A percentile compares a stretch with the other conserved stretches of the same genome.
These are phyloP conservation scores for Triticum urartu DNA, from an alignment of 176 grass and related monocot species.

Conservation along the genomic window DNA sequence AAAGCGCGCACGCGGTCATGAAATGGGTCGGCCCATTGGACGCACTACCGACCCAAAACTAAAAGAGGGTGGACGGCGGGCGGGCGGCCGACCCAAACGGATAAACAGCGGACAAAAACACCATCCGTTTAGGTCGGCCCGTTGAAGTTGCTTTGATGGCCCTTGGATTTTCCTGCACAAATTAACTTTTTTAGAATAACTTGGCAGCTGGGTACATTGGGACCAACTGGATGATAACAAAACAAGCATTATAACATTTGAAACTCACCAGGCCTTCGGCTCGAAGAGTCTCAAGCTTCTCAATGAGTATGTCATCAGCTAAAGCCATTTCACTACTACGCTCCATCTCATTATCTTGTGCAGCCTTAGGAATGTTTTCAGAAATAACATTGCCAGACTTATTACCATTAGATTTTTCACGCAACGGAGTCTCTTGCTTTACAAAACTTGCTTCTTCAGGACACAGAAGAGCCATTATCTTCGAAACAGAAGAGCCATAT, in stretches of 20 bases:
- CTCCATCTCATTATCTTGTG: background rate
- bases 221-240: background rate
- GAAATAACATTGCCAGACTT: background rate
- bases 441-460: constrained; percentile 3
- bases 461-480: constrained; percentile 38
- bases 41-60: too few species aligned
- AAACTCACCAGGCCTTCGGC: constrained; percentile 37
- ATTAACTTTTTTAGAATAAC: background rate
- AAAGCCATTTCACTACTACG: background rate
- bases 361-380: background rate
- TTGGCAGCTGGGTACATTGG: background rate
- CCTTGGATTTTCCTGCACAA: constrained; percentile 36
- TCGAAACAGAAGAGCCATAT: constrained; percentile 29
- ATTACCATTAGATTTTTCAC: background rate
- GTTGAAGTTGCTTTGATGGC: background rate
- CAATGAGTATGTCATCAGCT: background rate
- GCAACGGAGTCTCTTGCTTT: background rate
- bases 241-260: background rate
- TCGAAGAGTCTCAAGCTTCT: constrained; percentile 46
- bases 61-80: too few species aligned
- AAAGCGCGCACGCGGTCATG: too few species aligned
- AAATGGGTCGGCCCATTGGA: too few species aligned
- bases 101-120: too few species aligned
- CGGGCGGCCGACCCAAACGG: too few species aligned
- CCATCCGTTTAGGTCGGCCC: too few species aligned